Conservation (phyloP, 352 stramenopile species). For the Globisporangium abappressorium region DNA sequence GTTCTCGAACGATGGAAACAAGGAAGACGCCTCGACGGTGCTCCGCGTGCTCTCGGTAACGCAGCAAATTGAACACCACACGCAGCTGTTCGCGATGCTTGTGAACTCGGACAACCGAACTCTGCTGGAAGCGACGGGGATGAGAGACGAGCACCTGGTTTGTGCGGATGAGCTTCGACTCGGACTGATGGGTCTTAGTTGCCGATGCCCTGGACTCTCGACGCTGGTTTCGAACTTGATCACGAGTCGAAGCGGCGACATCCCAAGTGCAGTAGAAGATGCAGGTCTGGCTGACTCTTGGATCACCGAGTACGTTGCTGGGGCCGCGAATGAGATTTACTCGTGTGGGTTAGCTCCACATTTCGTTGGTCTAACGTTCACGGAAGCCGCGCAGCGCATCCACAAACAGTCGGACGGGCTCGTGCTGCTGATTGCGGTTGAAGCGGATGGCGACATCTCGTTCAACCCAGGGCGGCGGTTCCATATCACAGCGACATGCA, state of each 20-base stretch:
- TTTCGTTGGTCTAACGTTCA: constrained; percentile 77
- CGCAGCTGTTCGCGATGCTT: constrained; percentile 81
- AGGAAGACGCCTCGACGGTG: constrained; percentile 81
- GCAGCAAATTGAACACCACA: constrained; percentile 58
- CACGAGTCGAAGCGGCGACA: constrained; percentile 58
- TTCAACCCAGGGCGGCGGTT: constrained; percentile 76
- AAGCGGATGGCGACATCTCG: constrained; percentile 56
- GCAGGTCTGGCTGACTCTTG: constrained; percentile 24
- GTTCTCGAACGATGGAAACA: constrained; percentile 71
- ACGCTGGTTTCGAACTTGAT: constrained; percentile 86
- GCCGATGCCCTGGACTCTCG: constrained; percentile 72
- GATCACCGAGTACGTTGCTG: constrained; percentile 75
- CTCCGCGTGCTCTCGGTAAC: constrained; percentile 75
- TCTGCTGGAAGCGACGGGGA: constrained; percentile 68
- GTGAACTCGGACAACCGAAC: constrained; percentile 82
- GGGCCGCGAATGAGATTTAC: constrained; percentile 83
- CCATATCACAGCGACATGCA: constrained; percentile 46
- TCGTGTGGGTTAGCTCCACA: constrained; percentile 48
- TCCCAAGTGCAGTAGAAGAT: constrained; percentile 19
- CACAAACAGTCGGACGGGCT: constrained; percentile 68
- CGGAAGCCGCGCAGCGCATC: constrained; percentile 61
- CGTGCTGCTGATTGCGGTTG: constrained; percentile 73
- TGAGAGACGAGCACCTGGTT: constrained; percentile 70
- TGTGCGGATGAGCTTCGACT: constrained; percentile 80
- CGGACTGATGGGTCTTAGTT: constrained; percentile 84